Evolutionary conservation across 2,329 filamentous ascomycete genomes (phyloP), one percentile per base, ranked within the genome.

Genomic region (Fusarium nematophilum): DNA sequence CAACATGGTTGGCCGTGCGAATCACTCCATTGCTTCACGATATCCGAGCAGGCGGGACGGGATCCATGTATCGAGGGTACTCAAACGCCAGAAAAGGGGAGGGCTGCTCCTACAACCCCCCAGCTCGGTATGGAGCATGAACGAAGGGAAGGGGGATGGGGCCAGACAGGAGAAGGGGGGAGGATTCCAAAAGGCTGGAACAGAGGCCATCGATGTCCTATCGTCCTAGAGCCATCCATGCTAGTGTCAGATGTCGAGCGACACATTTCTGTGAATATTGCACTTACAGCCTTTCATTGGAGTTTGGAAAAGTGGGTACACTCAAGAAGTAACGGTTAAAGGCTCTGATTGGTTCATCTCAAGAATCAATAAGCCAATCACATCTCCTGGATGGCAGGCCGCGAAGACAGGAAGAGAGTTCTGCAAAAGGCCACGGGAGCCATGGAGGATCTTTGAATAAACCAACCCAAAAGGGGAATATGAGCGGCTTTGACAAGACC

Each of bases 211-310:
- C 50, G 53, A 66, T 62, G 57, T 45, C 58, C 53, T 59, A 11
- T 42, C 25, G 23, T 29, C 23, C 38, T 54, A 61, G 53, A 62
- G 34, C 53, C 49, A 71, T 64, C 68, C 68, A 71, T 71, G 64
- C 65, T 69, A 69, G 69, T 69, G 68, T 68, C 62, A 60, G 69
- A 68, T 54, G 61, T 68, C 66, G 72, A 67, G 69, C 72, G 69
- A 74, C 71, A 72, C 68, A 66, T 72, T 69, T 72, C 65, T 69
- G 60, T 62, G 57, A 60, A 72, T n/a, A 72, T 53, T 53, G 65
- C 66, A 43, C 43, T 44, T 73, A 58, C 57, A 64, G 51, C 39
- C 25, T 43, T 52, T 73, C 64, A 75, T 75, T 75, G 73, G 73
- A 18, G 34, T 29, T 34, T 55, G 54, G 29, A 27, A 31, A 51